Evolutionary conservation across 345 rosid genomes (phyloP).

Genomic region (Sapria himalayana): DNA sequence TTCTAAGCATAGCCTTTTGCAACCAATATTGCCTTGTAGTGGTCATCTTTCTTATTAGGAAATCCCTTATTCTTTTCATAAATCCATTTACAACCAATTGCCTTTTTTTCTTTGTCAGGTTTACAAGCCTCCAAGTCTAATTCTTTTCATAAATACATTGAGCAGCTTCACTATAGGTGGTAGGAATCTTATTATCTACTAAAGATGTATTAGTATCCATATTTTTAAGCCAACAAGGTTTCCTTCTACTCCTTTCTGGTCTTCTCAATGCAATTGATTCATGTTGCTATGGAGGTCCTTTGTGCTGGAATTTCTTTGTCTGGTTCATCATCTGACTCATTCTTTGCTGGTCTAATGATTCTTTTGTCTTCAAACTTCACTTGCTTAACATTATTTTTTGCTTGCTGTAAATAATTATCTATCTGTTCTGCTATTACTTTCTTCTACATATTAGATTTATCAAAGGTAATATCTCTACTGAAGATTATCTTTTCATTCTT

Average conservation of each 20-base stretch:
- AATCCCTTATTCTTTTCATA: background rate
- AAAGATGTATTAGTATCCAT: background rate
- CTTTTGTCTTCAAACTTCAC: background rate
- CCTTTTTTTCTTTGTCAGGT: background rate
- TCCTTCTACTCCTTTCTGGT: background rate
- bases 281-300: background rate
- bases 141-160: background rate
- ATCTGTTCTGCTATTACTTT: background rate
- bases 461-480: background rate
- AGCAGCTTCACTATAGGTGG: background rate
- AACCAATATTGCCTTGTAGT: background rate
- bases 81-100: background rate
- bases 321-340: background rate
- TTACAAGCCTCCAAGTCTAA: background rate
- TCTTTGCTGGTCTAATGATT: background rate
- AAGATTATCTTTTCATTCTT: background rate
- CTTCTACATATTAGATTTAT: background rate
- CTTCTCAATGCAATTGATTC: background rate
- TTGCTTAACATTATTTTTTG: background rate
- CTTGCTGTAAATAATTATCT: background rate
- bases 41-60: background rate
- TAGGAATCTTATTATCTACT: background rate
- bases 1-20: background rate
- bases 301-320: background rate
- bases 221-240: background rate